Percentiles rank a stretch among this genome's conserved stretches.
Conservation (phyloP, 176 grass and related monocot genomes). For the Oryza rufipogon region DNA sequence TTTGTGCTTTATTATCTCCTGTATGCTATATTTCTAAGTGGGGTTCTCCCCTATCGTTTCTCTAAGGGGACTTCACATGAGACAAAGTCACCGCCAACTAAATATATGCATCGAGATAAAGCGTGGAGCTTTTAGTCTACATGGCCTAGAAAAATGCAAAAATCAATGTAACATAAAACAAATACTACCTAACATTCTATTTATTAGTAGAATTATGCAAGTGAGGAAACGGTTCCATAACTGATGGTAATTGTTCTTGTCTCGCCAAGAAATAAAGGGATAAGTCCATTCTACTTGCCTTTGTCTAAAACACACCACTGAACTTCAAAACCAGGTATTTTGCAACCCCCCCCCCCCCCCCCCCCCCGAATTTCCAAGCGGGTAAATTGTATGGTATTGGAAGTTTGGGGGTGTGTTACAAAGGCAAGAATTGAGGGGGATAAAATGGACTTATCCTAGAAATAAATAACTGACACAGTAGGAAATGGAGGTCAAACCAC, state of each 20-base stretch:
- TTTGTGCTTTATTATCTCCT: neutral
- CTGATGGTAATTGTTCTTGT: neutral
- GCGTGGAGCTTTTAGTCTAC: neutral
- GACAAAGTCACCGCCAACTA: neutral
- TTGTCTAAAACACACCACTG: too few relatives aligned
- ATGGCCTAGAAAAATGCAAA: too few relatives aligned
- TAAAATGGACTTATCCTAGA: neutral
- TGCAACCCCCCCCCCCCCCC: too few relatives aligned
- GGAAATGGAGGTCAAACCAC: neutral
- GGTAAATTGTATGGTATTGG: too few relatives aligned
- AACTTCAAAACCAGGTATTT: too few relatives aligned
- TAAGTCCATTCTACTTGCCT: too few relatives aligned
- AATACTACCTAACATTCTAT: neutral
- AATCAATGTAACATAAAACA: neutral
- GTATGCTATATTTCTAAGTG: neutral
- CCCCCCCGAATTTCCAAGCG: too few relatives aligned
- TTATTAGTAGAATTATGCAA: neutral
- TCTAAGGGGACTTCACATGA: neutral
- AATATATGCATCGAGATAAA: conserved; percentile 30
- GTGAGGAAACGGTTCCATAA: conserved; percentile 4
- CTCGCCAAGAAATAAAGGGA: neutral
- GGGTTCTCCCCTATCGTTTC: neutral
- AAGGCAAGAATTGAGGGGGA: too few relatives aligned
- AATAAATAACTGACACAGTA: neutral
- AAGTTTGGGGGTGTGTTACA: too few relatives aligned